Conservation (phyloP, 2,329 filamentous ascomycete species). For the Aspergillus aculeatus region DNA sequence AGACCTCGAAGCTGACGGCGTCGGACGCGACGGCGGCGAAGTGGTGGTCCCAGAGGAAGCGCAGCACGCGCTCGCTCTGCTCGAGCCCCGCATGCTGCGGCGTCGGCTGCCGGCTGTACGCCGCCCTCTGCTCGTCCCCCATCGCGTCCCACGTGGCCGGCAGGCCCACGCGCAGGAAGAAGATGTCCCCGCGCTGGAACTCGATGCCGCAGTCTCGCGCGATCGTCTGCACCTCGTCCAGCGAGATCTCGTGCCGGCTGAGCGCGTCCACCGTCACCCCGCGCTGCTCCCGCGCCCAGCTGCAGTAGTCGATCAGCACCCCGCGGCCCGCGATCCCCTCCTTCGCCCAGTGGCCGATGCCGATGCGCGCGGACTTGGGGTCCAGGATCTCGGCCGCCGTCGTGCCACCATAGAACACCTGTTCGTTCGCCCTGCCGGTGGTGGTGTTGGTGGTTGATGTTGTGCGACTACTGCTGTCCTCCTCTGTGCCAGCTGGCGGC, state of each 20-base stretch:
- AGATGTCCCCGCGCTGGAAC: slow-evolving; percentile 39
- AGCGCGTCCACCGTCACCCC: slow-evolving; percentile 34
- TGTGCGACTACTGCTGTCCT: neutral
- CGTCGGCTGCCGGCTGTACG: slow-evolving; percentile 31
- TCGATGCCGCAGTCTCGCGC: slow-evolving; percentile 35
- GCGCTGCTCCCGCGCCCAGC: slow-evolving; percentile 32
- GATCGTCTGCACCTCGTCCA: slow-evolving; percentile 38
- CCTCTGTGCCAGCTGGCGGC: neutral
- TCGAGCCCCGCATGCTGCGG: slow-evolving; percentile 39
- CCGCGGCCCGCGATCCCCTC: slow-evolving; percentile 42
- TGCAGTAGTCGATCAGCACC: slow-evolving; percentile 41
- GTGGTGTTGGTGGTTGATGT: slow-evolving; percentile 12
- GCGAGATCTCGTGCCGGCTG: slow-evolving; percentile 31
- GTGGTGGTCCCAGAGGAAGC: slow-evolving; percentile 60
- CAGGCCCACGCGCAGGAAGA: slow-evolving; percentile 41
- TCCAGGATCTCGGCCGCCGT: slow-evolving; percentile 37
- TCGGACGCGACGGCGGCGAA: slow-evolving; percentile 62
- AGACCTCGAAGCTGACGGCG: slow-evolving; percentile 58
- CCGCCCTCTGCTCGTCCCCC: slow-evolving; percentile 25
- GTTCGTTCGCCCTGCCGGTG: slow-evolving; percentile 27
- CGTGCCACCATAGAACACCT: slow-evolving; percentile 39
- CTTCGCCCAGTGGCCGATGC: slow-evolving; percentile 40
- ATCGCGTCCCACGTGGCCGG: slow-evolving; percentile 36
- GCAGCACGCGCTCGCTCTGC: slow-evolving; percentile 45
- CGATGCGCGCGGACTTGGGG: slow-evolving; percentile 32